Percentiles rank a stretch among this genome's conserved stretches.
Conservation (phyloP, 352 stramenopile genomes). For the Thalassiosira mediterranea region DNA sequence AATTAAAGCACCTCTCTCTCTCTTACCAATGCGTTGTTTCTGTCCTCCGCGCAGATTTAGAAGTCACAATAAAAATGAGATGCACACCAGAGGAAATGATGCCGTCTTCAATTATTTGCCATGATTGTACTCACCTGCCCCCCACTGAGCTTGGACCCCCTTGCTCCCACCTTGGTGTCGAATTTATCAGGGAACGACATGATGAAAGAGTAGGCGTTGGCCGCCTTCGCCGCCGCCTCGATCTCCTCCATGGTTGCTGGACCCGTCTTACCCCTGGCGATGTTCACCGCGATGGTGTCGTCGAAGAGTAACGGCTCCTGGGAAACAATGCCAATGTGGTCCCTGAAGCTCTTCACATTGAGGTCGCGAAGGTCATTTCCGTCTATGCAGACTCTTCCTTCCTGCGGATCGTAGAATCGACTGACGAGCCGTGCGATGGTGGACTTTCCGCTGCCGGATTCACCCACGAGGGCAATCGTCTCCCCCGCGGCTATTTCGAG, state of each 20-base stretch:
- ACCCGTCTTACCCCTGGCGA: slow-evolving; percentile 74
- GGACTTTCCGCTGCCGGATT: slow-evolving; percentile 87
- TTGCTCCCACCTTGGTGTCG: slow-evolving; percentile 88
- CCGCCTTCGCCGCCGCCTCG: slow-evolving; percentile 80
- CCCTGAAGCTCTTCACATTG: slow-evolving; percentile 64
- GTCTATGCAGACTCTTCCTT: slow-evolving; percentile 86
- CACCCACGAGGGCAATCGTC: slow-evolving; percentile 85
- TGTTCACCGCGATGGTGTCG: slow-evolving; percentile 88
- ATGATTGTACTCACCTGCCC: slow-evolving; percentile 75
- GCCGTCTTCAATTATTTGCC: too few relatives aligned
- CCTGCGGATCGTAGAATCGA: slow-evolving; percentile 89
- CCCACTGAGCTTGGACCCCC: slow-evolving; percentile 85
- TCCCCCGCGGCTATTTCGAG: slow-evolving; percentile 65
- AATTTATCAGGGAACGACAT: slow-evolving; percentile 85
- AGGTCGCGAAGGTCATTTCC: slow-evolving; percentile 79
- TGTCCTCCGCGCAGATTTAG: slow-evolving; percentile 89
- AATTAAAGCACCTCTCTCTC: too few relatives aligned
- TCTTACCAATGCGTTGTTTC: slow-evolving; percentile 87
- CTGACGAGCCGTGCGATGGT: slow-evolving; percentile 85
- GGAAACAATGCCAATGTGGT: slow-evolving; percentile 87
- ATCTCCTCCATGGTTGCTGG: slow-evolving; percentile 78
- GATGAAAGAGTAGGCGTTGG: slow-evolving; percentile 89
- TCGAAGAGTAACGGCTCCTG: slow-evolving; percentile 90
- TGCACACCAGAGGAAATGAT: not conserved
- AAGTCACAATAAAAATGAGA: too few relatives aligned